Conservation (phyloP, 2,329 filamentous ascomycete species). For the Sclerotinia sclerotiorum region DNA sequence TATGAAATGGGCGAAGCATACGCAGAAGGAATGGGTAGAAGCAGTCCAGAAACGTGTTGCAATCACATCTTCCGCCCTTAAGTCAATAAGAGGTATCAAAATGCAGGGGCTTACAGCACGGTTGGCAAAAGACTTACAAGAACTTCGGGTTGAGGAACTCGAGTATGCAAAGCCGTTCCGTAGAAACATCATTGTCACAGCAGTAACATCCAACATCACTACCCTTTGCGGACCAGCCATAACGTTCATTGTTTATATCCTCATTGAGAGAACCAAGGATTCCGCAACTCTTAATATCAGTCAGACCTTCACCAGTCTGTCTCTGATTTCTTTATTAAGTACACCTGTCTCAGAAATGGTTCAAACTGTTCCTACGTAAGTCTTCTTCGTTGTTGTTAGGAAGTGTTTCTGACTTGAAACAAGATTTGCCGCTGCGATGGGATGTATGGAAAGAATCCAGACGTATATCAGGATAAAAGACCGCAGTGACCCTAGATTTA, state of each 20-base stretch:
- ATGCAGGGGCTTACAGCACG: conserved; percentile 26
- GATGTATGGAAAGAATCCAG: conserved; percentile 17
- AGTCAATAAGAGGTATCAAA: conserved; percentile 37
- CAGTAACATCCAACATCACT: conserved; percentile 11
- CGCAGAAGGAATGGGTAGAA: conserved; percentile 31
- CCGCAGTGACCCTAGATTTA: neutral
- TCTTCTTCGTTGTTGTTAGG: neutral
- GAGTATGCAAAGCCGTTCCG: conserved; percentile 22
- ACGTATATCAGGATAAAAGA: conserved; percentile 6
- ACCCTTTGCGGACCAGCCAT: neutral
- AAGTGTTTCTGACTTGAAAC: neutral
- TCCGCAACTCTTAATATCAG: conserved; percentile 29
- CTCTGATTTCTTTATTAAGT: conserved; percentile 43
- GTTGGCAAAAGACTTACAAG: conserved; percentile 39
- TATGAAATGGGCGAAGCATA: conserved; percentile 14
- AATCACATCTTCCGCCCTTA: conserved; percentile 33
- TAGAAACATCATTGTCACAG: conserved; percentile 11
- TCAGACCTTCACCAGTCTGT: conserved; percentile 45
- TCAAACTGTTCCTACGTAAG: conserved; percentile 18
- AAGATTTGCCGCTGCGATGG: conserved; percentile 10
- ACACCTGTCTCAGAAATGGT: conserved; percentile 6
- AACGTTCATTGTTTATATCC: conserved; percentile 10
- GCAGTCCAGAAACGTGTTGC: conserved; percentile 36
- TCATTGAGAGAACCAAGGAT: neutral
- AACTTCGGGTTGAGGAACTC: conserved; percentile 23